Conservation (phyloP, 2,329 filamentous ascomycete species). For the Zymoseptoria passerinii region DNA sequence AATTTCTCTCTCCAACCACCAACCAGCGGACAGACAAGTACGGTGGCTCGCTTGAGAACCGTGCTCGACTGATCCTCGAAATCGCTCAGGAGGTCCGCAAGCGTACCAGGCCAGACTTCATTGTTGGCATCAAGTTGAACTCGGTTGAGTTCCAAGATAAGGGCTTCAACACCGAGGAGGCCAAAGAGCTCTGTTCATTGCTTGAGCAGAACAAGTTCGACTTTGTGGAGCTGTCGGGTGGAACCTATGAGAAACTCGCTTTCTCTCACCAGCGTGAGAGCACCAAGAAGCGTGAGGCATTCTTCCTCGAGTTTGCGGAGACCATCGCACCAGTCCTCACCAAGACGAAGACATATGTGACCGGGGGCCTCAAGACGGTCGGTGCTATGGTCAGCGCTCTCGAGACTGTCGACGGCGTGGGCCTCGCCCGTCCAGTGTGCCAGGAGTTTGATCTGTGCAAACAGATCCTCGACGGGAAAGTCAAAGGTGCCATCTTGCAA, state of each 20-base stretch:
- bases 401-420: constrained; percentile 51
- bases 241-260: constrained; percentile 49
- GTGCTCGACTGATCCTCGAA: constrained; percentile 35
- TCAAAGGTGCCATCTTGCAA: constrained; percentile 41
- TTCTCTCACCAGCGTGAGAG: constrained; percentile 47
- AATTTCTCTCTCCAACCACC: constrained; percentile 37
- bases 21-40: constrained; percentile 39
- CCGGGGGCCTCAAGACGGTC: constrained; percentile 49
- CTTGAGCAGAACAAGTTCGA: constrained; percentile 46
- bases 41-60: constrained; percentile 36
- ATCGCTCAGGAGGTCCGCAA: constrained; percentile 33
- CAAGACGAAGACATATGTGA: constrained; percentile 52
- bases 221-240: constrained; percentile 53
- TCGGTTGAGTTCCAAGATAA: constrained; percentile 47
- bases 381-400: constrained; percentile 51
- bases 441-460: constrained; percentile 44
- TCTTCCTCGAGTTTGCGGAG: constrained; percentile 55
- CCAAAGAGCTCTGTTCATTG: constrained; percentile 27
- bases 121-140: constrained; percentile 52
- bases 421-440: constrained; percentile 46
- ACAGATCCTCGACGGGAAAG: constrained; percentile 40
- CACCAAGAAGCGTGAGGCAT: constrained; percentile 42
- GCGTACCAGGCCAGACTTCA: constrained; percentile 34
- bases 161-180: constrained; percentile 46
- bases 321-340: constrained; percentile 41